phyloP scores from a whole-genome alignment of 805 yeast species.

The Candida stauntonica region DNA sequence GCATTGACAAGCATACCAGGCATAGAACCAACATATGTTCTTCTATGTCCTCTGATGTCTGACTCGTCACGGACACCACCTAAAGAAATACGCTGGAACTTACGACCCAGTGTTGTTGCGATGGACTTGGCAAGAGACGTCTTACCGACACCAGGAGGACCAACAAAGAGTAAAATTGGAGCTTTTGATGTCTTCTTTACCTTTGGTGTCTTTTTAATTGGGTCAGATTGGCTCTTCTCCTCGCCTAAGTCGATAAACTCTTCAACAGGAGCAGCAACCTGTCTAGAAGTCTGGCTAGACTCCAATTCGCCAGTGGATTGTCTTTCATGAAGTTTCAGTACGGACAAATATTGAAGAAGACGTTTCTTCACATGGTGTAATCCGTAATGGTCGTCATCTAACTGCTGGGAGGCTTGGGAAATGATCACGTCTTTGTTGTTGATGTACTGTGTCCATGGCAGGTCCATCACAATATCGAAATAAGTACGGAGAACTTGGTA shows the following conservation, averaged over 20 bases:
- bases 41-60: constrained; percentile 84
- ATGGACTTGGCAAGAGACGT: constrained; percentile 82
- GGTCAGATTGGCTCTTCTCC: too few relatives aligned
- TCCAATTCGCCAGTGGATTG: too few relatives aligned
- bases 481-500: constrained; percentile 61
- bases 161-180: constrained; percentile 77
- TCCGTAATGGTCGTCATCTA: constrained; percentile 79
- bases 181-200: constrained; percentile 35
- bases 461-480: constrained; percentile 59
- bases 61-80: constrained; percentile 91
- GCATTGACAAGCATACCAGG: constrained; percentile 82
- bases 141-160: constrained; percentile 94
- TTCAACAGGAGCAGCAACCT: constrained; percentile 4
- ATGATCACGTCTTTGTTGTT: constrained; percentile 39
- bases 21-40: constrained; percentile 91
- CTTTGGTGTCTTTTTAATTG: neutral
- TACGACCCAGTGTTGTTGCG: constrained; percentile 67
- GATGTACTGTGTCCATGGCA: constrained; percentile 48
- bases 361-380: constrained; percentile 69
- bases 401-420: constrained; percentile 44
- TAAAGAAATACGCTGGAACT: constrained; percentile 73
- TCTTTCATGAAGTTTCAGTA: constrained; percentile 51
- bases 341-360: constrained; percentile 74
- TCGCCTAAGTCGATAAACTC: constrained; percentile 11
- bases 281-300: too few relatives aligned